Base-by-base conservation (phyloP, 441 rosid genomes). In the Arabidopsis lyrata region DNA sequence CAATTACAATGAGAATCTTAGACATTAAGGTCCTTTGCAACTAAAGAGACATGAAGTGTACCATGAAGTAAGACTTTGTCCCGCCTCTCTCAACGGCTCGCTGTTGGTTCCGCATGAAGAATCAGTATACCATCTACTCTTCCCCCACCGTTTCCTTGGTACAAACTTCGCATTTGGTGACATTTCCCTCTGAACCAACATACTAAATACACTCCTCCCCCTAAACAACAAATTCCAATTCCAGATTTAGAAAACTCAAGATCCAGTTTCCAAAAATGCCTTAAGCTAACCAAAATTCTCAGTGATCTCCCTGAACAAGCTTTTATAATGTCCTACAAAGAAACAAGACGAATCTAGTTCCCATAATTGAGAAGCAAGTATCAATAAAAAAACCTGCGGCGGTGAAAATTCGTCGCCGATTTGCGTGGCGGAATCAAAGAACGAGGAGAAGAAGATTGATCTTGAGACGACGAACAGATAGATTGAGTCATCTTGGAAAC, bases 101-200 rank as follows among this genome's bases (percentile, higher is more conserved):
- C 12, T 70, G 18, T 22, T 77, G 4, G 84, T 34, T 14, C 68
- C 59, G 5, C 87, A 81, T 5, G 82, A 55, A 2, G 82, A 77
- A 81, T 73, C 50, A 16, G 72, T 45, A 82, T 68, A 76, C 63
- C 58, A 72, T 49, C 66, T 81, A 67, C 72, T 81, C 69, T 84
- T 81, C 29, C 88, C 81, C 90, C 90, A 86, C 24, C 75, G 77
- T 82, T 82, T 82, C 68, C 86, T 87, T 0, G 80, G 86, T 56
- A 79, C 76, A 45, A 79, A 85, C 66, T 83, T 88, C 2, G 85
- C 78, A 63, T 74, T 82, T 0, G 89, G 88, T 20, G 88, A 86
- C 35, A 87, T 80, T 81, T 90, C 96, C 62, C 96, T 88, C 75
- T 74, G 85, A 16, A 77, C 92, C 62, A 90, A 49, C 82, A 90